Evolutionary conservation across 352 stramenopile genomes (phyloP), one percentile per base, ranked within the genome.

Genomic region (Peronospora destructor): DNA sequence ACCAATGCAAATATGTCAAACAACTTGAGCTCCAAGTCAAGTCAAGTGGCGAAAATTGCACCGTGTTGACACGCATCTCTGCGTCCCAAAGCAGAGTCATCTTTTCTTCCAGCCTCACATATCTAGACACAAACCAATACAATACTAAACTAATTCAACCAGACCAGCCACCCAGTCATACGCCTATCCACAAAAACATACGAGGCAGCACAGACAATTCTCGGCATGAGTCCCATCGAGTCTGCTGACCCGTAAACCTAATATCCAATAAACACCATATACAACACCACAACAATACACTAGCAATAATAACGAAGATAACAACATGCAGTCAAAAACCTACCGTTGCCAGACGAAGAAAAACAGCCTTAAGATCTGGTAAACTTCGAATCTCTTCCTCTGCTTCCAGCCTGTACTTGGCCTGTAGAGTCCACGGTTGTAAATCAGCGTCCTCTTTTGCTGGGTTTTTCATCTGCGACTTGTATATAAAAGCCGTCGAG

Each of bases 81-180:
- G 75, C 72, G 43, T 91, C 79, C 83, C 83, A 94, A 1, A 94
- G 62, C 38, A 94, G 53, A 71, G 87, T 91, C 83, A 94, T 94
- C 50, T 87, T 91, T 52, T 94, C 83, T 25, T 84, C 56, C 26
- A 94, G 43, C 66, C 88, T 86, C 29, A 88, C 74, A 37, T 91
- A 91, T 33, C 80, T 91, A 41, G 19, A 6, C 21, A 30, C 21
- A 43, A 43, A 43, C 14, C 19, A 42, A 35, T 37, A 25, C 33
- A 35, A 45, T 1, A 47, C 7, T 5, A 39, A 6, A 44, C 9
- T 39, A 4, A 29, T 7, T 38, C 13, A 32, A 34, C 12, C 16
- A 16, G 49, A 7, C 17, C 10, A 57, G 11, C 28, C 2, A 33
- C 6, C 17, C 32, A 32, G 3, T 13, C 2, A 13, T 14, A 29